Conservation (phyloP, 768 basidiomycete species). For the Tricholoma matsutake region DNA sequence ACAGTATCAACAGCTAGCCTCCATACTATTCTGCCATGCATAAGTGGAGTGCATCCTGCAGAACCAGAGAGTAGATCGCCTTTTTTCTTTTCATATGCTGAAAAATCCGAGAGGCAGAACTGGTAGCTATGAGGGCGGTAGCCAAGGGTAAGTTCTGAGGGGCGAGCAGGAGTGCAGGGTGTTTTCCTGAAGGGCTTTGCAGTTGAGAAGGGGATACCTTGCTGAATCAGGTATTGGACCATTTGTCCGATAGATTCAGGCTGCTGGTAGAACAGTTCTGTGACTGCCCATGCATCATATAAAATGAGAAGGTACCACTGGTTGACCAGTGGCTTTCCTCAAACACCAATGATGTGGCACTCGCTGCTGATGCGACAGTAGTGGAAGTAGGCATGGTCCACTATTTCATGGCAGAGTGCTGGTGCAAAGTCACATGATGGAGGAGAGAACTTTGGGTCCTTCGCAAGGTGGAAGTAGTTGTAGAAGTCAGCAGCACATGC, state of each 20-base stretch:
- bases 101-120: slow-evolving; percentile 1
- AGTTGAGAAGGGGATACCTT: no score
- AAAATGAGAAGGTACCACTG: no score
- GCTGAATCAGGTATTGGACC: no score
- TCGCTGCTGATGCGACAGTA: background rate
- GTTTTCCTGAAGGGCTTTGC: no score
- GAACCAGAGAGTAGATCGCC: background rate
- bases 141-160: background rate
- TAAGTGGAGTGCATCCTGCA: slow-evolving; percentile 1
- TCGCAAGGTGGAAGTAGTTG: no score
- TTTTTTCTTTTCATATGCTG: background rate
- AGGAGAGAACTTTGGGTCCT: no score
- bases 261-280: no score
- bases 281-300: no score
- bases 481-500: no score
- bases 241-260: no score
- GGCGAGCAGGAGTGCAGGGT: no score
- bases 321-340: background rate
- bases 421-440: slow-evolving; percentile 5
- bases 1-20: slow-evolving; percentile 4
- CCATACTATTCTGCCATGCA: slow-evolving; percentile 6
- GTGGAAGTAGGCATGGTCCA: background rate
- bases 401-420: background rate
- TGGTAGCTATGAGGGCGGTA: background rate
- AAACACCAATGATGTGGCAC: slow-evolving; percentile 5